These are phyloP conservation scores for Halenospora varia DNA, from an alignment of 495 filamentous ascomycete genomes.

Conservation along the genomic window DNA sequence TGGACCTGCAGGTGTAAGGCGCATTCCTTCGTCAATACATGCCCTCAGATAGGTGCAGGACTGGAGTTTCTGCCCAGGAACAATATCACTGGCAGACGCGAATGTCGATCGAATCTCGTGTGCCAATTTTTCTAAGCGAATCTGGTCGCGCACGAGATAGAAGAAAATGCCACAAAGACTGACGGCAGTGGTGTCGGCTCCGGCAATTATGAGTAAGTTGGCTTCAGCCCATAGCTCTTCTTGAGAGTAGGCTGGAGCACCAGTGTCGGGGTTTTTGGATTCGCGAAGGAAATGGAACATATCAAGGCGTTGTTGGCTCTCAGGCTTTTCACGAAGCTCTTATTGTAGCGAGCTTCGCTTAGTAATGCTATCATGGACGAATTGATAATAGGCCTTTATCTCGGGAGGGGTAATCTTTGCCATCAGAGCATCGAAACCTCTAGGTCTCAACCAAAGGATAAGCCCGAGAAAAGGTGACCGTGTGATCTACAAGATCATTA, in stretches of 20 bases:
- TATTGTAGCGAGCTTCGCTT: too few species aligned
- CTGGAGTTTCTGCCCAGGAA: slow-evolving; percentile 19
- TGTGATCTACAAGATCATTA: too few species aligned
- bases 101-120: background rate
- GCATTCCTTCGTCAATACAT: slow-evolving; percentile 28
- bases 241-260: background rate
- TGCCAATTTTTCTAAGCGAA: background rate
- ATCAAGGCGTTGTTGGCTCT: too few species aligned
- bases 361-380: background rate
- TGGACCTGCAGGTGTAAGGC: slow-evolving; percentile 22
- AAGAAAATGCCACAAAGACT: slow-evolving; percentile 28
- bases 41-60: slow-evolving; percentile 30
- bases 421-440: background rate
- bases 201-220: slow-evolving; percentile 56
- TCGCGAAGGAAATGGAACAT: background rate
- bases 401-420: too few species aligned
- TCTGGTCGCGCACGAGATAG: slow-evolving; percentile 22
- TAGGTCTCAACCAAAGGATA: background rate
- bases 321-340: too few species aligned
- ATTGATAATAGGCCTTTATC: background rate
- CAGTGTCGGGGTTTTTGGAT: background rate
- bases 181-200: slow-evolving; percentile 31
- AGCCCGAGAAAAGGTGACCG: background rate
- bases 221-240: slow-evolving; percentile 14
- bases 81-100: background rate